Conservation (phyloP, 2,329 filamentous ascomycete genomes). For the Dothistroma septosporum region DNA sequence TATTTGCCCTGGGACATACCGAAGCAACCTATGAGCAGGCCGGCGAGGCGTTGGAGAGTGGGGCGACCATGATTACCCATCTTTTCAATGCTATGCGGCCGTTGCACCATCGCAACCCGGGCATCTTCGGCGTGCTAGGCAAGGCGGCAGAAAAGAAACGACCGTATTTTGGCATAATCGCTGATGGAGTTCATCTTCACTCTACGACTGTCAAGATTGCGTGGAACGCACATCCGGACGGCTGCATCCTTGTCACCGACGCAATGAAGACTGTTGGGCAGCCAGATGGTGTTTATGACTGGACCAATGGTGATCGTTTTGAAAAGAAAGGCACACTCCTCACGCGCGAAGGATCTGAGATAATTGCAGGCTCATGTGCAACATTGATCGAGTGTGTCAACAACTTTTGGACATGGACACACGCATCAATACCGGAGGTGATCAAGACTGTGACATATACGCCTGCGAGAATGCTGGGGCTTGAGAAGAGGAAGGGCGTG, state of each 20-base stretch:
- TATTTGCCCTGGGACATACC: constrained; percentile 61
- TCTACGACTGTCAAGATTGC: constrained; percentile 86
- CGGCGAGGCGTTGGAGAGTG: constrained; percentile 43
- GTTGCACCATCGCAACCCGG: constrained; percentile 71
- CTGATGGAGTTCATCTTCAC: constrained; percentile 86
- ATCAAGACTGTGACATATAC: constrained; percentile 70
- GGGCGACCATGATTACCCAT: constrained; percentile 53
- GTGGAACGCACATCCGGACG: constrained; percentile 77
- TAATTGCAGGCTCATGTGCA: constrained; percentile 58
- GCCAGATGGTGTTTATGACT: constrained; percentile 77
- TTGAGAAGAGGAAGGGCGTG: constrained; percentile 62
- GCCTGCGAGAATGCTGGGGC: constrained; percentile 70
- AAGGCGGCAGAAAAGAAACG: constrained; percentile 47
- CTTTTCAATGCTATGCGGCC: constrained; percentile 54
- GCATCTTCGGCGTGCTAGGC: constrained; percentile 81
- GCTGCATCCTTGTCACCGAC: constrained; percentile 85
- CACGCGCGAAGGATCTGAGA: constrained; percentile 71
- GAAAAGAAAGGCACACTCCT: constrained; percentile 69
- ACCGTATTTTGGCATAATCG: constrained; percentile 84
- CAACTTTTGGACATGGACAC: constrained; percentile 75
- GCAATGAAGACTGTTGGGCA: constrained; percentile 84
- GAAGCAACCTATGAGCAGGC: constrained; percentile 48
- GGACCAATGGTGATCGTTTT: constrained; percentile 69
- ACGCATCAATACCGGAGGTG: constrained; percentile 62
- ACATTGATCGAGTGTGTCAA: constrained; percentile 75